Conservation (phyloP, 225 moss, liverwort and hornwort genomes). For the Bryum argenteum region DNA sequence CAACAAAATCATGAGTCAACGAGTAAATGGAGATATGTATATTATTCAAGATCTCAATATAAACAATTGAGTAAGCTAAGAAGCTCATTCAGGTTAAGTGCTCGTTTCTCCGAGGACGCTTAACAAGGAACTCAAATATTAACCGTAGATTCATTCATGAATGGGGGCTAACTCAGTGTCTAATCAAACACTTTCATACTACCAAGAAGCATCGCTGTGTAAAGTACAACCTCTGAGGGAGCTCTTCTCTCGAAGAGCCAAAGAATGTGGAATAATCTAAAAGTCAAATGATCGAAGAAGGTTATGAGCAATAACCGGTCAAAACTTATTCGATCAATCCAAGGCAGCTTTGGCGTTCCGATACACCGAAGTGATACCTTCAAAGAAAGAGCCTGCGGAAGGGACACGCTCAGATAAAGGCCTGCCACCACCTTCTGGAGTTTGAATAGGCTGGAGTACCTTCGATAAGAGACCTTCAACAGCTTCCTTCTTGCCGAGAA, state of each 20-base stretch:
- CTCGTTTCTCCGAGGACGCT: constrained; percentile 9
- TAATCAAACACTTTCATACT: constrained; percentile 15
- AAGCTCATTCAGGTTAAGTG: background rate
- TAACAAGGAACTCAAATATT: constrained; percentile 11
- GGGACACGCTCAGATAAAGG: constrained; percentile 31
- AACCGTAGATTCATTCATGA: background rate
- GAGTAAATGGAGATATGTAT: background rate
- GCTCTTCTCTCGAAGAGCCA: constrained; percentile 27
- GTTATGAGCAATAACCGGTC: background rate
- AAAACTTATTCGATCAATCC: constrained; percentile 50
- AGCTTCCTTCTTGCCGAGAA: constrained; percentile 63
- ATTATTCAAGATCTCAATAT: background rate
- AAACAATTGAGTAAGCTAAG: background rate
- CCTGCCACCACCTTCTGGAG: constrained; percentile 60
- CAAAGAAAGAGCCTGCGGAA: constrained; percentile 56
- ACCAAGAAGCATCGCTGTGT: background rate
- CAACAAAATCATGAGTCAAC: background rate
- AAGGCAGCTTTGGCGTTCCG: constrained; percentile 77
- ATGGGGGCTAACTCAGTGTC: constrained; percentile 13
- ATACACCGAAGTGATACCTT: constrained; percentile 63
- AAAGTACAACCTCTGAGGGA: constrained; percentile 31
- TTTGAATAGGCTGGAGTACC: constrained; percentile 54
- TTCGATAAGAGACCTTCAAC: constrained; percentile 80
- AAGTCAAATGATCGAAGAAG: background rate
- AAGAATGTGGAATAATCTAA: constrained; percentile 39